Base-by-base conservation (phyloP, 2,329 filamentous ascomycete species). In the Pseudogymnoascus sp. region DNA sequence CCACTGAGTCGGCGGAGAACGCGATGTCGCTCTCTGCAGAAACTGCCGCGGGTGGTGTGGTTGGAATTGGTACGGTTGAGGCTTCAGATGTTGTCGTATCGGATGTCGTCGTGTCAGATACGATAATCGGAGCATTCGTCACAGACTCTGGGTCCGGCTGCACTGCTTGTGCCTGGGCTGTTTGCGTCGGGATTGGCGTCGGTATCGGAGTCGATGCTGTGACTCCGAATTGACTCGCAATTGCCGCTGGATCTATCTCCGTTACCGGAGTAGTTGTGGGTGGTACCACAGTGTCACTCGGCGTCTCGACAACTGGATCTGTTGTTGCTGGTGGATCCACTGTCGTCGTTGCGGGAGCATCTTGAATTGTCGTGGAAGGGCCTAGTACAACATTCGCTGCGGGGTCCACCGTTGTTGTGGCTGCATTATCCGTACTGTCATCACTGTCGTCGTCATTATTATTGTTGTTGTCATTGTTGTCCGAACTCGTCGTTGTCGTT, bases 51-150 rank as follows among this genome's bases (percentile, higher is more conserved):
- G 61, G 19, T 13, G 33, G 61, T 59, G 61, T 23, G 47, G 61
- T 66, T 64, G 68, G 35, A 35, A 53, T 64, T 33, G 67, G 60
- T 60, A 71, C 68, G 62, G 69, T 71, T 36, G 67, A 69, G 62
- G 68, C 67, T 64, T 69, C 62, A 35, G 66, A 68, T 61, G 67
- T 28, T 7, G 36, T 38, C 15, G 33, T 67, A 65, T 70, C 61
- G 28, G 66, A 68, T 61, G 66, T 31, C 17, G 66, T 63, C n/a
- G 68, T 68, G 62, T 64, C 69, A n/a, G 67, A 69, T 47, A 66
- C 38, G 7, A 42, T 42, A 42, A 42, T 42, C n/a, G 36, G 36
- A 40, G 15, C 2, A 19, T 40, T 4, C 38, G 38, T 42, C 38
- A 11, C 38, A 10, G 38, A 42, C 17, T 42, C 17, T 42, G 17